These are phyloP conservation scores for Phallus indusiatus DNA, from an alignment of 768 basidiomycete species.

Conservation along the genomic window DNA sequence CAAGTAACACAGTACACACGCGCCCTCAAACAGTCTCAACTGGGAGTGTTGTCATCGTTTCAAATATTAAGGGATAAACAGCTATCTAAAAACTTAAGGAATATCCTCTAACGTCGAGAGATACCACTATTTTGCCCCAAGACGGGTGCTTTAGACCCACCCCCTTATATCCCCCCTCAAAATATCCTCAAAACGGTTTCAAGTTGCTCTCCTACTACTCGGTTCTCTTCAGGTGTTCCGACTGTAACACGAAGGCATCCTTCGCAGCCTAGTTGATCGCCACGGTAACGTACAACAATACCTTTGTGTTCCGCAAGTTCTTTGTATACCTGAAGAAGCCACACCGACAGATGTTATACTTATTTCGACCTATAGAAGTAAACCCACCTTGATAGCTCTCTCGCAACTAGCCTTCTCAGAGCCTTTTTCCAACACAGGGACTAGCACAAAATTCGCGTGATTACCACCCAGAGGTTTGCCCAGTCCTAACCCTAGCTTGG, in stretches of 20 bases:
- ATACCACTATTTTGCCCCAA: too few relatives aligned
- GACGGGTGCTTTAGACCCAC: too few relatives aligned
- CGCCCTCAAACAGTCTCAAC: too few relatives aligned
- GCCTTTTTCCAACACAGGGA: slow-evolving; percentile 54
- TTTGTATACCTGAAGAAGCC: slow-evolving; percentile 52
- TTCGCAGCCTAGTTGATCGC: slow-evolving; percentile 73
- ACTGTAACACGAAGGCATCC: slow-evolving; percentile 88
- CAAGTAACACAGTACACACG: too few relatives aligned
- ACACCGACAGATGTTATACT: slow-evolving; percentile 8
- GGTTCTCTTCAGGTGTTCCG: slow-evolving; percentile 76
- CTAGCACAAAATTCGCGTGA: slow-evolving; percentile 84
- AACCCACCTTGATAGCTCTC: slow-evolving; percentile 33
- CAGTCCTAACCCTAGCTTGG: slow-evolving; percentile 36
- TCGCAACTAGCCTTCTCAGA: slow-evolving; percentile 42
- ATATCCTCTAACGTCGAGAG: too few relatives aligned
- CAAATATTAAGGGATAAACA: too few relatives aligned
- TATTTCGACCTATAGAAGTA: background rate
- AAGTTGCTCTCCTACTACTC: slow-evolving; percentile 44
- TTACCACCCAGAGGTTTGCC: slow-evolving; percentile 69
- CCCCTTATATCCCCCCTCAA: slow-evolving; percentile 9
- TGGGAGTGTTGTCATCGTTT: too few relatives aligned
- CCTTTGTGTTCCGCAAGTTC: slow-evolving; percentile 74
- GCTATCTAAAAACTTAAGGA: too few relatives aligned
- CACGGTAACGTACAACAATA: slow-evolving; percentile 87
- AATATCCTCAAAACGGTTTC: slow-evolving; percentile 34